Conservation (phyloP, 768 basidiomycete genomes). For the Tremella yokohamensis region DNA sequence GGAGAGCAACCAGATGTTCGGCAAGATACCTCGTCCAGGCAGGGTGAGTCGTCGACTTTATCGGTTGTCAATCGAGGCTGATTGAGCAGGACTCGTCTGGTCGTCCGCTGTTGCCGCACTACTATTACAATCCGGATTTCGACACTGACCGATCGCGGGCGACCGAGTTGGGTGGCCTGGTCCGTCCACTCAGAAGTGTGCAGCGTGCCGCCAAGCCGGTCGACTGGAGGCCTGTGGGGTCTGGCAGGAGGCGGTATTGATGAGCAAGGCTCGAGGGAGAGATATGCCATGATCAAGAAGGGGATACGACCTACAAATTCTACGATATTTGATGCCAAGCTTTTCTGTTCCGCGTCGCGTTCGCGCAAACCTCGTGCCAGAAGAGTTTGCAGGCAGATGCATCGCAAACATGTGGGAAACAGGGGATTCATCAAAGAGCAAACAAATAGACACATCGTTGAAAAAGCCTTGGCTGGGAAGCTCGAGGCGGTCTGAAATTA, state of each 20-base stretch:
- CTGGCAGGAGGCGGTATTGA: slow-evolving; percentile 28
- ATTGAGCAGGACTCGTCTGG: slow-evolving; percentile 49
- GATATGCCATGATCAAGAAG: not conserved
- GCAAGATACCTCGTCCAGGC: slow-evolving; percentile 46
- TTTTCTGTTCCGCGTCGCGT: no score
- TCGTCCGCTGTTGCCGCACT: slow-evolving; percentile 48
- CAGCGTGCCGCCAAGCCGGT: slow-evolving; percentile 48
- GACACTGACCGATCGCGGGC: slow-evolving; percentile 47
- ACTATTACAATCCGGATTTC: slow-evolving; percentile 49
- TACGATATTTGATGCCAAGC: no score
- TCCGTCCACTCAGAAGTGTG: slow-evolving; percentile 43
- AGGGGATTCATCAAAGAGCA: no score
- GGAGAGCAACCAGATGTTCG: slow-evolving; percentile 45
- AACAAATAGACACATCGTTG: no score
- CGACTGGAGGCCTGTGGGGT: slow-evolving; percentile 50
- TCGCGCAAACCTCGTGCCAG: no score
- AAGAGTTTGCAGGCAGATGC: no score
- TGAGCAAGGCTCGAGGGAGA: no score
- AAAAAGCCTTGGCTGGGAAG: no score
- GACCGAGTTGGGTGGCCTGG: slow-evolving; percentile 43
- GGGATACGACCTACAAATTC: no score
- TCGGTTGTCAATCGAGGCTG: not conserved
- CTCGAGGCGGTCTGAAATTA: no score
- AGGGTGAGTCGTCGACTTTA: slow-evolving; percentile 30
- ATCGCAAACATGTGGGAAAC: no score